Conservation (phyloP, 106 monocot species). For the Acorus gramineus region DNA sequence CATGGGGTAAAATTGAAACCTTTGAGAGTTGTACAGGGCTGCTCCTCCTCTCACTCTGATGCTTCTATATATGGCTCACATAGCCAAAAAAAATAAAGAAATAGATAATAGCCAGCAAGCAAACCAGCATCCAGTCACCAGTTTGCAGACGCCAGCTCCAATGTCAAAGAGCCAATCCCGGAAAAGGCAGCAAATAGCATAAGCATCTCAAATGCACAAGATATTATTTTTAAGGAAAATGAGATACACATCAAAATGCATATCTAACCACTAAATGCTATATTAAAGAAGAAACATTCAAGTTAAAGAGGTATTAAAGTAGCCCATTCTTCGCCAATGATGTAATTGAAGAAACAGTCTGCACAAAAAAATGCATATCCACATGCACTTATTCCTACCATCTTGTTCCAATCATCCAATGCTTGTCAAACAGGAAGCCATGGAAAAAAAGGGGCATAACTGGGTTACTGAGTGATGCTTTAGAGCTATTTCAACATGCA, state of each 20-base stretch:
- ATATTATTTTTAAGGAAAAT: neutral
- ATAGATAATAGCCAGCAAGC: constrained; percentile 9
- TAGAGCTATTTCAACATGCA: no score
- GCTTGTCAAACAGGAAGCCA: no score
- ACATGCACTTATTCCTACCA: no score
- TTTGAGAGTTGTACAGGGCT: constrained; percentile 90
- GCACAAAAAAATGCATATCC: no score
- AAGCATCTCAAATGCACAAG: constrained; percentile 31
- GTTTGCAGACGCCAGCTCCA: constrained; percentile 76
- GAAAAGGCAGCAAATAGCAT: constrained; percentile 70
- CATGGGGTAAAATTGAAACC: constrained; percentile 19
- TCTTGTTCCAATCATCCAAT: no score
- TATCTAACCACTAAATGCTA: neutral
- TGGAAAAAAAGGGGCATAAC: no score
- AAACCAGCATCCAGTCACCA: constrained; percentile 38
- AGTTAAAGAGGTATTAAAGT: no score
- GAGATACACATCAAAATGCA: neutral
- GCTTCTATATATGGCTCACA: constrained; percentile 74
- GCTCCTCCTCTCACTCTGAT: constrained; percentile 30
- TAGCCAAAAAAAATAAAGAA: constrained; percentile 35
- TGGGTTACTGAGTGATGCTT: no score
- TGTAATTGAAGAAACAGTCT: no score
- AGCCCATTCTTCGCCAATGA: no score
- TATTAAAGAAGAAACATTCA: neutral
- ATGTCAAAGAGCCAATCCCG: constrained; percentile 88